phyloP scores from a whole-genome alignment of 2,329 filamentous ascomycete species.

The Arthrocladium fulminans region DNA sequence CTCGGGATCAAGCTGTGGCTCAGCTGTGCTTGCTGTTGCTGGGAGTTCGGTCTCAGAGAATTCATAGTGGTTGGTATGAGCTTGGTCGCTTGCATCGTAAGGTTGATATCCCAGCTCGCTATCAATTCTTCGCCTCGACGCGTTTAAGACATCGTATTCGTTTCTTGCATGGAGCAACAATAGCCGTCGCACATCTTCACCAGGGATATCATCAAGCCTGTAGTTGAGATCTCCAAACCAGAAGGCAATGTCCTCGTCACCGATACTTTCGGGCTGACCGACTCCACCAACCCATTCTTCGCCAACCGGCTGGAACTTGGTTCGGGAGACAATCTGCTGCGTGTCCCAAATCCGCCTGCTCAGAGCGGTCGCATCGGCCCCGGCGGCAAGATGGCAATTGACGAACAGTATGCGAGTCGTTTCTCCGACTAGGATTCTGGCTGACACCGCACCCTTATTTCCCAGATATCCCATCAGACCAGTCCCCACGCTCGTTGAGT shows the following conservation, averaged over 20 bases:
- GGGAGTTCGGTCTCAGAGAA: constrained; percentile 39
- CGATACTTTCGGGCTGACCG: constrained; percentile 62
- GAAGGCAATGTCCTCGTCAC: constrained; percentile 86
- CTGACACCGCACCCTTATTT: constrained; percentile 85
- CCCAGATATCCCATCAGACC: constrained; percentile 88
- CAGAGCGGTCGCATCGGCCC: constrained; percentile 64
- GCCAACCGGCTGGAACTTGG: constrained; percentile 65
- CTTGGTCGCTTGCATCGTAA: not conserved
- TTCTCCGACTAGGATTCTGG: constrained; percentile 76
- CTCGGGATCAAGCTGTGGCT: constrained; percentile 57
- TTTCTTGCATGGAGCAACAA: constrained; percentile 74
- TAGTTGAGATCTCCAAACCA: constrained; percentile 98
- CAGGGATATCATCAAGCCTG: constrained; percentile 75
- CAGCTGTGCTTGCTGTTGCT: constrained; percentile 36
- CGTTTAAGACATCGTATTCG: constrained; percentile 56
- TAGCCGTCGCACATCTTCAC: constrained; percentile 78
- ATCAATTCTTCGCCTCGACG: constrained; percentile 24
- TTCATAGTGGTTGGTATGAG: constrained; percentile 10
- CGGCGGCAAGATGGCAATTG: constrained; percentile 85
- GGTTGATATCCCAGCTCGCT: constrained; percentile 22
- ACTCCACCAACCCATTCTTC: constrained; percentile 50
- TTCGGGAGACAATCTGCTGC: constrained; percentile 64
- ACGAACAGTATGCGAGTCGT: constrained; percentile 82
- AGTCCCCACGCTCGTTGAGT: constrained; percentile 74
- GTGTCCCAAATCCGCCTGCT: constrained; percentile 88